Percentiles rank a stretch among this genome's conserved stretches.
phyloP scores from a whole-genome alignment of 2,329 filamentous ascomycete species.

The Aspergillus hiratsukae region DNA sequence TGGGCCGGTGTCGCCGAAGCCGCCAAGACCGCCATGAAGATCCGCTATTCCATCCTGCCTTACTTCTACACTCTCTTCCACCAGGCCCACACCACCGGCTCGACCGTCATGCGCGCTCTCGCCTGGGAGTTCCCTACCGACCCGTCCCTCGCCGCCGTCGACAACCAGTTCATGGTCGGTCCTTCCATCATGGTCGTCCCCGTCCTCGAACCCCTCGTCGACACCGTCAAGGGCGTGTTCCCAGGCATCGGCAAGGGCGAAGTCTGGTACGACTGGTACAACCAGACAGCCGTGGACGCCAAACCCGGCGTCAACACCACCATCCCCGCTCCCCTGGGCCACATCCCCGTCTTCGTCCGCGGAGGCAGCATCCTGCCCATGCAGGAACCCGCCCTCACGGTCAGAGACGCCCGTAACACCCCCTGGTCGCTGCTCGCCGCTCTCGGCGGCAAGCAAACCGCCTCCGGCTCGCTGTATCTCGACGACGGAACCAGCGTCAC shows the following conservation, averaged over 20 bases:
- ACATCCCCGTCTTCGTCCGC: conserved; percentile 68
- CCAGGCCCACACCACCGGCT: conserved; percentile 59
- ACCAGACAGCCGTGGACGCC: conserved; percentile 52
- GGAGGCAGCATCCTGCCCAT: conserved; percentile 64
- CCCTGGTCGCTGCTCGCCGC: conserved; percentile 65
- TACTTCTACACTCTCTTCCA: conserved; percentile 75
- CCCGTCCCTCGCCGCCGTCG: conserved; percentile 60
- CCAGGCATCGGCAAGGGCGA: conserved; percentile 58
- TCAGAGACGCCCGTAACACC: conserved; percentile 56
- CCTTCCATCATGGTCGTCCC: conserved; percentile 62
- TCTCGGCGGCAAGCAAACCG: conserved; percentile 51
- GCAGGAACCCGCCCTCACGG: conserved; percentile 66
- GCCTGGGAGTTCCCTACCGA: conserved; percentile 72
- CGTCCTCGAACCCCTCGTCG: conserved; percentile 57
- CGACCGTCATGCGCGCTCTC: conserved; percentile 67
- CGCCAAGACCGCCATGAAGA: conserved; percentile 61
- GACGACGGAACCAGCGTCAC: conserved; percentile 68
- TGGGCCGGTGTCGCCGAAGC: conserved; percentile 65
- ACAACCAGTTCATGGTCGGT: conserved; percentile 70
- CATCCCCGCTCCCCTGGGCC: conserved; percentile 57
- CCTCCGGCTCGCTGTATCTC: conserved; percentile 62
- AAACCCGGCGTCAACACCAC: conserved; percentile 54
- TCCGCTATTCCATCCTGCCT: conserved; percentile 66
- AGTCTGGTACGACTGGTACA: conserved; percentile 78
- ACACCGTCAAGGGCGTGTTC: conserved; percentile 64